A percentile compares a stretch with the other conserved stretches of the same genome.
Evolutionary conservation across 208 protist genomes (phyloP).

Genomic region (Crithidia fasciculata): DNA sequence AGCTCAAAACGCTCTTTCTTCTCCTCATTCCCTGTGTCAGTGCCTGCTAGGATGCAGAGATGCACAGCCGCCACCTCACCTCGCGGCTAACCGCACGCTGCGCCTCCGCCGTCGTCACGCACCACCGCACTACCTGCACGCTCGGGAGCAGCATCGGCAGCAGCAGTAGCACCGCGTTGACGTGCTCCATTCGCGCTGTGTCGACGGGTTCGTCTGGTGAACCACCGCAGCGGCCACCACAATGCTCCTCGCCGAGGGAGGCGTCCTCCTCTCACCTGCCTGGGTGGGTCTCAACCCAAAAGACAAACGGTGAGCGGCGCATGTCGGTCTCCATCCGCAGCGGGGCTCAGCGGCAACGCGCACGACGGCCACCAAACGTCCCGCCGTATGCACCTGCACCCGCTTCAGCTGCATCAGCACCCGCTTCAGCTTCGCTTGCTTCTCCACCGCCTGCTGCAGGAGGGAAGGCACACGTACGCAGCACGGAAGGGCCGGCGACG

Average conservation of each 20-base stretch:
- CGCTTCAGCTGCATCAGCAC: not conserved
- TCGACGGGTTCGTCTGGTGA: not conserved
- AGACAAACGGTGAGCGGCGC: slow-evolving; percentile 31
- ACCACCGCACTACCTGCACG: no score
- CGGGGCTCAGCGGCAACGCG: slow-evolving; percentile 25
- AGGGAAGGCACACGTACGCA: no score
- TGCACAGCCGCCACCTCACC: not conserved
- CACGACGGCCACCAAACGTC: slow-evolving; percentile 18
- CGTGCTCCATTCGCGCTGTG: not conserved
- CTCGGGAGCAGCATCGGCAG: no score
- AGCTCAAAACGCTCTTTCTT: no score
- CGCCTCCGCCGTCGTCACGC: not conserved
- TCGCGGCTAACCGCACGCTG: not conserved
- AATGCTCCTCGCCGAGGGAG: not conserved
- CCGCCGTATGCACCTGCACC: slow-evolving; percentile 10
- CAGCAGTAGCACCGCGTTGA: no score
- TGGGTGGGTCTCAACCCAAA: slow-evolving; percentile 25
- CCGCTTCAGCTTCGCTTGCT: not conserved
- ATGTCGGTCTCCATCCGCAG: slow-evolving; percentile 83
- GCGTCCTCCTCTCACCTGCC: not conserved
- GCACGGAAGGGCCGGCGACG: no score
- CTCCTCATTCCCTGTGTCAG: not conserved
- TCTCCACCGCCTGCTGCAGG: not conserved
- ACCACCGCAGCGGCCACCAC: not conserved
- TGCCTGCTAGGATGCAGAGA: not conserved